These are phyloP conservation scores for Hansfordia pulvinata DNA, from an alignment of 2,329 filamentous ascomycete species.

Conservation along the genomic window DNA sequence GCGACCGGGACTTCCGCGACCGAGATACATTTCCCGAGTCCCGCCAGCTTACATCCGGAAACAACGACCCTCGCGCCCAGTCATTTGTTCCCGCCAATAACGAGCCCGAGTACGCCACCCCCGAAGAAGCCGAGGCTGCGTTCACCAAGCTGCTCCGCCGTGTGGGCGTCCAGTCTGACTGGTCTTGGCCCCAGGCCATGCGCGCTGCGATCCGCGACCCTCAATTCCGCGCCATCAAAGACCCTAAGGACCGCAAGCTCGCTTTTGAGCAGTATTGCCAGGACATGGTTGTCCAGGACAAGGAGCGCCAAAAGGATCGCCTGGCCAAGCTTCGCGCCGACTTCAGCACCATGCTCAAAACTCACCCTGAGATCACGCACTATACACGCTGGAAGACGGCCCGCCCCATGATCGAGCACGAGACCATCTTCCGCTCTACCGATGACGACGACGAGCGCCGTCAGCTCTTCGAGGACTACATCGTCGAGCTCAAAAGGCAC, in stretches of 20 bases:
- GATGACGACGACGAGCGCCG: slow-evolving; percentile 77
- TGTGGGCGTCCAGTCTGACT: slow-evolving; percentile 77
- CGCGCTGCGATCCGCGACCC: slow-evolving; percentile 77
- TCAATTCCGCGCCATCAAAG: slow-evolving; percentile 84
- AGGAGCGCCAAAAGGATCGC: slow-evolving; percentile 86
- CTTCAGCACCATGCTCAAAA: slow-evolving; percentile 91
- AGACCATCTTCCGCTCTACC: slow-evolving; percentile 89
- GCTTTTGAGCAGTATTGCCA: slow-evolving; percentile 93
- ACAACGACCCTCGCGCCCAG: slow-evolving; percentile 40
- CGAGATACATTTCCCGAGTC: slow-evolving; percentile 33
- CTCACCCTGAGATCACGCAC: slow-evolving; percentile 92
- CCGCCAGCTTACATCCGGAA: slow-evolving; percentile 43
- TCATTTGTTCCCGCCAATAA: slow-evolving; percentile 48
- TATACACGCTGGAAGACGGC: slow-evolving; percentile 97
- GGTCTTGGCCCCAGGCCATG: slow-evolving; percentile 85
- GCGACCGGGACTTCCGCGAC: too few species aligned
- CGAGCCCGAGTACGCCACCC: slow-evolving; percentile 65
- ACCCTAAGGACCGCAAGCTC: slow-evolving; percentile 77
- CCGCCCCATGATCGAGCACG: slow-evolving; percentile 82
- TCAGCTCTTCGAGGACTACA: slow-evolving; percentile 88
- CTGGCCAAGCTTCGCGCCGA: slow-evolving; percentile 83
- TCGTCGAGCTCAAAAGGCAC: slow-evolving; percentile 69
- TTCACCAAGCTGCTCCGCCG: slow-evolving; percentile 84
- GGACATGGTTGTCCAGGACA: slow-evolving; percentile 82
- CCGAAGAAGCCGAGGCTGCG: slow-evolving; percentile 83